Conservation (phyloP, 768 basidiomycete genomes). For the Udeniomyces megalosporus region DNA sequence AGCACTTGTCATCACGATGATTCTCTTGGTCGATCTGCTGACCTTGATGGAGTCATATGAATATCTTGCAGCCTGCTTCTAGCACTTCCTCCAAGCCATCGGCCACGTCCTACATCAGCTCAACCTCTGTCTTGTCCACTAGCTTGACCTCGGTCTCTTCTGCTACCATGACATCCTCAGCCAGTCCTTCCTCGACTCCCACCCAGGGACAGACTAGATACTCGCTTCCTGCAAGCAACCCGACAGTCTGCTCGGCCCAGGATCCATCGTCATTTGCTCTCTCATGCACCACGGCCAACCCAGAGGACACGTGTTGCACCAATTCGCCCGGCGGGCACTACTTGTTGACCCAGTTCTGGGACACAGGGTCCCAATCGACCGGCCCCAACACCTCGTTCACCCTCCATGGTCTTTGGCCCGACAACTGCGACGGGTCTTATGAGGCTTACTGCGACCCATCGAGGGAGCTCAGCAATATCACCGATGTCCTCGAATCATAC, state of each 20-base stretch:
- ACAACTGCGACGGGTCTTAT: conserved; percentile 23
- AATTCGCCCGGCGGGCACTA: conserved; percentile 31
- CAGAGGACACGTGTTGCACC: conserved; percentile 8
- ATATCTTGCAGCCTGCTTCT: neutral
- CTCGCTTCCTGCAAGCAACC: neutral
- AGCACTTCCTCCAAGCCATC: neutral
- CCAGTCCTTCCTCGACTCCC: no score
- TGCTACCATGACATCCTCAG: no score
- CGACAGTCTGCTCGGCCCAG: neutral
- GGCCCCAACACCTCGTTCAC: conserved; percentile 58
- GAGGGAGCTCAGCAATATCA: conserved; percentile 23
- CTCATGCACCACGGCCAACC: conserved; percentile 2
- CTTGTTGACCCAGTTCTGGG: conserved; percentile 57
- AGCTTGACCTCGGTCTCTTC: neutral
- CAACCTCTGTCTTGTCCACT: neutral
- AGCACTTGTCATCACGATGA: no score
- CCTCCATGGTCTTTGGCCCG: neutral
- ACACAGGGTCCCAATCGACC: conserved; percentile 41
- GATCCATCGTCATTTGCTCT: conserved; percentile 3
- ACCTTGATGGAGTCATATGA: no score
- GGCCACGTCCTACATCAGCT: neutral
- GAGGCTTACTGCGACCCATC: conserved; percentile 23
- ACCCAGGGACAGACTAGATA: neutral
- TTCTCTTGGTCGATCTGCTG: no score
- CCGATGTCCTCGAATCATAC: conserved; percentile 18